Conservation (phyloP, 768 basidiomycete species). For the Coprinellus aureogranulatus region DNA sequence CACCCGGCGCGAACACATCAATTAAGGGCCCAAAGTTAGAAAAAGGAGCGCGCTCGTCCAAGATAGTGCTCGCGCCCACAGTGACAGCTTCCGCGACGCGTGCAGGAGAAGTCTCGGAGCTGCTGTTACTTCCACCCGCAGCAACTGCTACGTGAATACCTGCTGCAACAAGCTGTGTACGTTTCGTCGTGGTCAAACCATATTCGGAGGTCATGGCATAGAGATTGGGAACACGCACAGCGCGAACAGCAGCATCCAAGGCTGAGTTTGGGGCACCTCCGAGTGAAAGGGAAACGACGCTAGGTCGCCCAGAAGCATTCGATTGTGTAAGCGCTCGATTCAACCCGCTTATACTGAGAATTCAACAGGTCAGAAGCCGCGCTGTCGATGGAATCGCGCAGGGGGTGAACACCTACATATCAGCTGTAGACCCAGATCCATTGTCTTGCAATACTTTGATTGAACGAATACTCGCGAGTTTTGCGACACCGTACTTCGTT, state of each 20-base stretch:
- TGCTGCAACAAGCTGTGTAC: not conserved
- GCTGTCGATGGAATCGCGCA: not conserved
- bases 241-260: conserved; percentile 31
- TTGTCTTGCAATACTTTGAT: conserved; percentile 42
- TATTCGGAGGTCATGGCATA: not conserved
- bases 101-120: conserved; percentile 27
- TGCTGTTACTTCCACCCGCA: conserved; percentile 25
- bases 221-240: conserved; percentile 9
- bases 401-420: conserved; percentile 21
- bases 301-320: conserved; percentile 23
- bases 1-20: conserved; percentile 34
- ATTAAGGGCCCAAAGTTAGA: conserved; percentile 34
- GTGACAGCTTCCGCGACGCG: conserved; percentile 25
- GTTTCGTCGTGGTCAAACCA: not conserved
- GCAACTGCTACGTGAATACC: conserved; percentile 11
- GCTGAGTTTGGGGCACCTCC: conserved; percentile 27
- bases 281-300: conserved; percentile 36
- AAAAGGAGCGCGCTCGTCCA: conserved; percentile 27
- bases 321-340: conserved; percentile 27
- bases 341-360: conserved; percentile 28
- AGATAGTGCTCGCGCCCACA: conserved; percentile 28
- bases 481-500: conserved; percentile 14
- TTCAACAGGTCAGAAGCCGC: not conserved
- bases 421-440: conserved; percentile 26
- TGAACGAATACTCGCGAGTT: conserved; percentile 32